phyloP scores from a whole-genome alignment of 495 filamentous ascomycete genomes.

The Alectoria sarmentosa region DNA sequence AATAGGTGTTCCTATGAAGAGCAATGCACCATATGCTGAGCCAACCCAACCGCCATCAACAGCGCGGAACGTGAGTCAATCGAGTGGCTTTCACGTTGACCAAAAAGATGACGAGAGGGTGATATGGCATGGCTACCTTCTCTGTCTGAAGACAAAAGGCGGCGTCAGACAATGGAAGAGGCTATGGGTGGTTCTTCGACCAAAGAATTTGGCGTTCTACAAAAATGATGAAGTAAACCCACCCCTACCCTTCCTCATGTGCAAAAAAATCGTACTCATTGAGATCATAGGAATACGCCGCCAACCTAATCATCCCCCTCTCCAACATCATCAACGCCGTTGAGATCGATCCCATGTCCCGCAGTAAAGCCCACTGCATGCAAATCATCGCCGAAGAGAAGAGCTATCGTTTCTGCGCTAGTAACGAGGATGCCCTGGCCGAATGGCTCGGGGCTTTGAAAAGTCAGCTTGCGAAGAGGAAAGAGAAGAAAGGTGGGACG shows the following conservation, averaged over 20 bases:
- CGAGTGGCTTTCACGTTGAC: slow-evolving; percentile 51
- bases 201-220: slow-evolving; percentile 81
- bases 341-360: slow-evolving; percentile 81
- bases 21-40: slow-evolving; percentile 17
- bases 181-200: slow-evolving; percentile 85
- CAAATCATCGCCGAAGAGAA: slow-evolving; percentile 95
- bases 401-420: slow-evolving; percentile 77
- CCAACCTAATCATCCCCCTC: slow-evolving; percentile 73
- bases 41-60: slow-evolving; percentile 22
- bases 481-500: slow-evolving; percentile 23
- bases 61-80: slow-evolving; percentile 50
- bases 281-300: slow-evolving; percentile 64
- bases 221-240: slow-evolving; percentile 66
- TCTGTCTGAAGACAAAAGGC: slow-evolving; percentile 76
- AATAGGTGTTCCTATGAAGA: neutral
- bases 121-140: slow-evolving; percentile 86
- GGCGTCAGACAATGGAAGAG: slow-evolving; percentile 92
- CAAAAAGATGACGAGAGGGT: slow-evolving; percentile 55
- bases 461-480: slow-evolving; percentile 71
- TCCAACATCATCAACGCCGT: slow-evolving; percentile 81
- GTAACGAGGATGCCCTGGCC: slow-evolving; percentile 73
- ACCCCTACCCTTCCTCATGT: neutral
- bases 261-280: slow-evolving; percentile 2
- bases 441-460: slow-evolving; percentile 87
- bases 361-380: slow-evolving; percentile 76